phyloP scores from a whole-genome alignment of 2,329 filamentous ascomycete genomes.

The Exophiala mesophila region DNA sequence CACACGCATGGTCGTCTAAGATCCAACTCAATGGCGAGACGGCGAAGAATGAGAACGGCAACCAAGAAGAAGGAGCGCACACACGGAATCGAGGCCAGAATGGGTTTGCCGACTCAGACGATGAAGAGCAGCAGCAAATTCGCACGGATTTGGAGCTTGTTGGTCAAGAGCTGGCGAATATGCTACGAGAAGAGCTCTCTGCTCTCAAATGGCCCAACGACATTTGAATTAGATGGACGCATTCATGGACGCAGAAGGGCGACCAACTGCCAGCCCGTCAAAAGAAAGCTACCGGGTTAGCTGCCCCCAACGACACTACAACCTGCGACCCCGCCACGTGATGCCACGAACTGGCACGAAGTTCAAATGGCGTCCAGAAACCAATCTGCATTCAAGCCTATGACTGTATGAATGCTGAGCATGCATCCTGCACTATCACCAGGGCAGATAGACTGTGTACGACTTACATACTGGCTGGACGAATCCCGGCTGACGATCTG shows the following conservation, averaged over 20 bases:
- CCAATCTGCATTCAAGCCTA: no score
- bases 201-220: slow-evolving; percentile 26
- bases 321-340: no score
- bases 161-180: slow-evolving; percentile 21
- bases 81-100: not conserved
- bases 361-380: no score
- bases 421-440: no score
- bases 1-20: slow-evolving; percentile 5
- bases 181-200: slow-evolving; percentile 22
- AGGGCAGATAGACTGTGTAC: no score
- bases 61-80: slow-evolving; percentile 5
- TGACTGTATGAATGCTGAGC: no score
- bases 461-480: no score
- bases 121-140: slow-evolving; percentile 15
- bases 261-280: no score
- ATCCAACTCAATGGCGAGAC: slow-evolving; percentile 1
- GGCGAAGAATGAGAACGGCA: slow-evolving; percentile 4
- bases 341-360: no score
- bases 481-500: no score
- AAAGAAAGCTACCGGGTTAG: not conserved
- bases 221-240: slow-evolving; percentile 24
- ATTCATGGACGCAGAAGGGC: no score
- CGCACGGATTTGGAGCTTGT: slow-evolving; percentile 24
- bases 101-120: slow-evolving; percentile 6
- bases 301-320: not conserved